Evolutionary conservation across 2,329 filamentous ascomycete genomes (phyloP).

Genomic region (Juglanconis juglandina): DNA sequence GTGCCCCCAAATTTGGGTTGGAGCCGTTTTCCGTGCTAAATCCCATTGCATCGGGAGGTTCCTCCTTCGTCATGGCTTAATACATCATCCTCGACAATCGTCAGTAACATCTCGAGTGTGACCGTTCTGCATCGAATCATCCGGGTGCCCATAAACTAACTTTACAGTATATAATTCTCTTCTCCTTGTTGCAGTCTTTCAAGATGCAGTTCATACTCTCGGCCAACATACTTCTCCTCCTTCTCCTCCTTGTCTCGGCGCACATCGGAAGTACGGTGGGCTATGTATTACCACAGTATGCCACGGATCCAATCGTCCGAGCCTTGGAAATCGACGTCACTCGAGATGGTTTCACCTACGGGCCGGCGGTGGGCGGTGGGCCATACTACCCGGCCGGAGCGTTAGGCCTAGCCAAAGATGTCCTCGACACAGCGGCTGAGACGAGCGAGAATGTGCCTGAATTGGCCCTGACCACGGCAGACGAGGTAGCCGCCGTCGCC

Average conservation of each 20-base stretch:
- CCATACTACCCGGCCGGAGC: slow-evolving; percentile 8
- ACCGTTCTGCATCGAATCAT: too few species aligned
- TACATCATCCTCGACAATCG: too few species aligned
- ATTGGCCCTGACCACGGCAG: background rate
- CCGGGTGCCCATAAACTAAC: too few species aligned
- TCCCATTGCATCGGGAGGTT: too few species aligned
- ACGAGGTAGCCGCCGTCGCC: background rate
- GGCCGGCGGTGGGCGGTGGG: slow-evolving; percentile 1
- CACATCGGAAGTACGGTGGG: background rate
- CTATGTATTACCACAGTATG: slow-evolving; percentile 7
- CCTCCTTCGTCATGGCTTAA: too few species aligned
- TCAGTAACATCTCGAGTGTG: too few species aligned
- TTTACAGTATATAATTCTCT: too few species aligned
- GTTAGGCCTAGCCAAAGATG: slow-evolving; percentile 13
- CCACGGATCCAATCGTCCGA: background rate
- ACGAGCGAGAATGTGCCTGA: background rate
- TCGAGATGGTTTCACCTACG: background rate
- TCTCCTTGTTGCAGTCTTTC: background rate
- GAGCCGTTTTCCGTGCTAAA: too few species aligned
- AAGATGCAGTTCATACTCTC: background rate
- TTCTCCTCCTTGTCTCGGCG: background rate
- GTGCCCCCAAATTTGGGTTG: too few species aligned
- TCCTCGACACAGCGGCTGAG: background rate
- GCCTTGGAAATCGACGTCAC: slow-evolving; percentile 1
- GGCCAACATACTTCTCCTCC: background rate